These are phyloP conservation scores for Usnea hakonensis DNA, from an alignment of 495 filamentous ascomycete genomes.

Conservation along the genomic window DNA sequence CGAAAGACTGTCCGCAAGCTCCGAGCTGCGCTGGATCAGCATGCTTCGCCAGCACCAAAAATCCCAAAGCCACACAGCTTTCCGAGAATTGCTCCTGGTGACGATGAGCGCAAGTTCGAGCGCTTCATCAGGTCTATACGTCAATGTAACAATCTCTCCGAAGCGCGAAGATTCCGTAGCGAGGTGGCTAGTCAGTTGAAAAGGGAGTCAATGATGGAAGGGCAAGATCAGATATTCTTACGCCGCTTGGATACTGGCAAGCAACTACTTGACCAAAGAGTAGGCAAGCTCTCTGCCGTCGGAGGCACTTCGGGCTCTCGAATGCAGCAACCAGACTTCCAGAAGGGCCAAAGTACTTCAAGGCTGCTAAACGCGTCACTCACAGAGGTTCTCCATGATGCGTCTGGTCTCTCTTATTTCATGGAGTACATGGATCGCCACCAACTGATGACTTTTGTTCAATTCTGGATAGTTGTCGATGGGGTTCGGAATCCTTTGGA, in stretches of 20 bases:
- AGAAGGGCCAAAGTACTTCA: constrained; percentile 37
- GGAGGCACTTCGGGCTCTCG: constrained; percentile 41
- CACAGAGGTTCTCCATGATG: constrained; percentile 74
- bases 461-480: constrained; percentile 98
- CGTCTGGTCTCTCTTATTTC: constrained; percentile 89
- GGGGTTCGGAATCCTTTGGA: constrained; percentile 94
- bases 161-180: constrained; percentile 83
- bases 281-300: constrained; percentile 69
- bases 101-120: constrained; percentile 90
- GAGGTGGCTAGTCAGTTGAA: constrained; percentile 90
- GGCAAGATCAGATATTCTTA: constrained; percentile 76
- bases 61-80: constrained; percentile 53
- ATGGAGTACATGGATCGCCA: constrained; percentile 99
- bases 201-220: constrained; percentile 67
- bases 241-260: constrained; percentile 88
- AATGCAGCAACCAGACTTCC: constrained; percentile 31
- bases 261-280: constrained; percentile 79
- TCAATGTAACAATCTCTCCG: constrained; percentile 84
- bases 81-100: constrained; percentile 57
- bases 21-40: constrained; percentile 87
- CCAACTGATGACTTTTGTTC: constrained; percentile 76
- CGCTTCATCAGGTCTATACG: constrained; percentile 85
- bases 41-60: constrained; percentile 77
- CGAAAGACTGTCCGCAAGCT: constrained; percentile 92
- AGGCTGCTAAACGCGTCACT: constrained; percentile 63